A percentile compares a stretch with the other conserved stretches of the same genome.
Conservation (phyloP, 2,329 filamentous ascomycete species). For the Botryotinia narcissicola region DNA sequence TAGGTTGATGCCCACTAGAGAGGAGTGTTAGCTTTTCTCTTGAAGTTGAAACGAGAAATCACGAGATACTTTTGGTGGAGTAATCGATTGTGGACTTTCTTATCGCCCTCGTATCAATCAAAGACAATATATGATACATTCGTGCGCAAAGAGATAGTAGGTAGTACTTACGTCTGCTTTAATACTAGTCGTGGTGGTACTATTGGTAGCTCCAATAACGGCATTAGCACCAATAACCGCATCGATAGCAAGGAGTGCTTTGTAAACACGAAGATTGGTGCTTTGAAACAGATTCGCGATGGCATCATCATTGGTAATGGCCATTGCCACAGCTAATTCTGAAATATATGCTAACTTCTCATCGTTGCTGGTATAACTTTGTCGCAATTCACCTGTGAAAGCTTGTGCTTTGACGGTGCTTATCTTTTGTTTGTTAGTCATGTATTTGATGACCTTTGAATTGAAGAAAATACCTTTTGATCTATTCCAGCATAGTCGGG, state of each 20-base stretch:
- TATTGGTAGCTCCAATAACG: neutral
- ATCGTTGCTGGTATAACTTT: neutral
- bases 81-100: neutral
- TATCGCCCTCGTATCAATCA: neutral
- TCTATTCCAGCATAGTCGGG: conserved; percentile 15
- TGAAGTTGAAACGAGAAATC: neutral
- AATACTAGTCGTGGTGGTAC: neutral
- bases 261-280: conserved; percentile 4
- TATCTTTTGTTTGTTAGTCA: neutral
- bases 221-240: neutral
- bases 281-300: neutral
- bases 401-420: conserved; percentile 11
- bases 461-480: neutral
- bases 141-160: neutral
- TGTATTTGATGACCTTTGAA: neutral
- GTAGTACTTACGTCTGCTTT: conserved; percentile 11
- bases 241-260: conserved; percentile 15
- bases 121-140: neutral
- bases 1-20: conserved; percentile 6
- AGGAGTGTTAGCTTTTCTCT: neutral
- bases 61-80: neutral
- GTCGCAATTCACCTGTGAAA: neutral
- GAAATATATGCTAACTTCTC: conserved; percentile 9
- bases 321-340: conserved; percentile 5
- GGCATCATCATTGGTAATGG: neutral